Conservation (phyloP, 2,329 filamentous ascomycete genomes). For the Fusarium musae region DNA sequence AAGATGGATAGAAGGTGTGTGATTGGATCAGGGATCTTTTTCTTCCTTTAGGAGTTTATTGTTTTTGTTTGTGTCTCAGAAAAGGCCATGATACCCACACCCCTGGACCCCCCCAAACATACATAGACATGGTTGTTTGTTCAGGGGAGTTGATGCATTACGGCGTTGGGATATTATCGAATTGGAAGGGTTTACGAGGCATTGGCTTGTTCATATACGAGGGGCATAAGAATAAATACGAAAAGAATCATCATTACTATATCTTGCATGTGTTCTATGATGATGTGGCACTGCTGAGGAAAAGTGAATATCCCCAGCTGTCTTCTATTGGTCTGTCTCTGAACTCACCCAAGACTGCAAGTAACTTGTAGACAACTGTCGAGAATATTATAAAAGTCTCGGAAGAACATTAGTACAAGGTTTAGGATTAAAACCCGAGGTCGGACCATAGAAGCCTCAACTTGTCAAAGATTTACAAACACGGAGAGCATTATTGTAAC, state of each 20-base stretch:
- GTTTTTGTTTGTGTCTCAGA: conserved; percentile 35
- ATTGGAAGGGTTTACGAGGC: neutral
- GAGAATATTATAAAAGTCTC: neutral
- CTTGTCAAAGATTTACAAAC: neutral
- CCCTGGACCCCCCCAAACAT: conserved; percentile 8
- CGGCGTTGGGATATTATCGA: conserved; percentile 35
- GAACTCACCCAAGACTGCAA: neutral
- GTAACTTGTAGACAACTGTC: neutral
- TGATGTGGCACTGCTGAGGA: neutral
- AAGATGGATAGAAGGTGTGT: conserved; percentile 26
- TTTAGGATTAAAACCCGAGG: neutral
- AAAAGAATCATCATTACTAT: neutral
- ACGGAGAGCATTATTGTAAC: neutral
- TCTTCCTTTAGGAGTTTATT: conserved; percentile 26
- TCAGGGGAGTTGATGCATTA: conserved; percentile 36
- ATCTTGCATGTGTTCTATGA: neutral
- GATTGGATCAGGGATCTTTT: conserved; percentile 25
- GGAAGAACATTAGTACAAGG: neutral
- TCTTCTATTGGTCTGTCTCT: neutral
- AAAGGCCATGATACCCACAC: conserved; percentile 47
- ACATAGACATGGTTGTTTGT: conserved; percentile 1
- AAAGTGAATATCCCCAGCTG: neutral
- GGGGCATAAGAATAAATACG: neutral
- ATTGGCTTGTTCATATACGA: conserved; percentile 16
- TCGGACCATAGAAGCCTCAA: neutral